Evolutionary conservation across 164 flowering plant genomes (phyloP), one percentile per base, ranked within the genome.

Genomic region (Nelumbo lutea): DNA sequence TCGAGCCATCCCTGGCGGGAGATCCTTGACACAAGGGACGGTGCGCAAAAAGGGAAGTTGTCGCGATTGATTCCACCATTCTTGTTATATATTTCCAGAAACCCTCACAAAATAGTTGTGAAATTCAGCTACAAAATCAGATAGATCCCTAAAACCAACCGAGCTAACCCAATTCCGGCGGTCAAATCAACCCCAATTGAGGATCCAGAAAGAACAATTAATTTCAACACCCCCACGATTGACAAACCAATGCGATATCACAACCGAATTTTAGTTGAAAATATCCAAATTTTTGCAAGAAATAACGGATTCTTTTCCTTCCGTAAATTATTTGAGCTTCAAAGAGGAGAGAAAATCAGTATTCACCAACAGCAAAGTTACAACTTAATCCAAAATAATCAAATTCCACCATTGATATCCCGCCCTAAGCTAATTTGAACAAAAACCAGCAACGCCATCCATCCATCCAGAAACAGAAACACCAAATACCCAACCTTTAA

Each of bases 41-140:
- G 43, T 81, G 81, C 50, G 88, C 88, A 6, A 92, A 73, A 70
- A 87, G 75, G 64, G 96, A 86, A 9, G 90, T 78, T 1, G 93
- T 69, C 1, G 90, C 86, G 69, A 92, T 80, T 13, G 92, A 81
- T 48, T 92, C 90, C 73, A 83, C 85, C 94, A 90, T 90, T 62
- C 72, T 76, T 27, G 27, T 27, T 27, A 27, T 27, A 27, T 27
- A 27, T 27, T 27, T 27, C 27, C 27, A 27, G 27, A 27, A 27
- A 27, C 8, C 6, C 27, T 51, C 57, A 57, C 76, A 39, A 62
- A 9, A 48, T 40, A 41, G 53, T 3, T 55, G 13, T 42, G 43
- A 58, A 50, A 15, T 41, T 39, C 41, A 9, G 44, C 8, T 50
- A 10, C 6, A 69, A 40, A 60, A 57, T 47, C 53, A 62, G 40